Evolutionary conservation across 1,284 basidiomycete genomes (phyloP).

Genomic region (Garcileccinum viscosum): DNA sequence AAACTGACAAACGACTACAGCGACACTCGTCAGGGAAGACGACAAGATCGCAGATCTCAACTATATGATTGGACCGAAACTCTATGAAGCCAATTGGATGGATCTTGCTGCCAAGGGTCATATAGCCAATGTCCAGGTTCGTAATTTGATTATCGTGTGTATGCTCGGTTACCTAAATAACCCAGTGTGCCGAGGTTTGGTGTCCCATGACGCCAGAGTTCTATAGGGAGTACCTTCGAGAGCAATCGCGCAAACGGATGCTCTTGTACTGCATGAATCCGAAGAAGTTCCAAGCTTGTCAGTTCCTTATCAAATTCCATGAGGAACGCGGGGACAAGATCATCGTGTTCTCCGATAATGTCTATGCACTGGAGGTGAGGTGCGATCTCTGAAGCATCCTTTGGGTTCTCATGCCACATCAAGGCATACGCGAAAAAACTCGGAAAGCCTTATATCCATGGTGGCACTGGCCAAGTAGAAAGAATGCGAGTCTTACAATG

Average conservation of each 20-base stretch:
- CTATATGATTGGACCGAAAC: slow-evolving; percentile 98
- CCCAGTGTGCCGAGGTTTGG: slow-evolving; percentile 98
- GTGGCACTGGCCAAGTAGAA: slow-evolving; percentile 94
- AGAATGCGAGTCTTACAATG: slow-evolving; percentile 93
- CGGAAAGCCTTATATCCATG: slow-evolving; percentile 95
- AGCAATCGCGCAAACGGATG: slow-evolving; percentile 93
- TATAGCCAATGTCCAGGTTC: slow-evolving; percentile 97
- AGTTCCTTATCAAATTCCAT: slow-evolving; percentile 98
- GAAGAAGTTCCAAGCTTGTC: slow-evolving; percentile 98
- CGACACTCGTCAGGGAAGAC: slow-evolving; percentile 97
- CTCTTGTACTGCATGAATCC: slow-evolving; percentile 99
- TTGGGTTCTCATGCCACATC: not conserved
- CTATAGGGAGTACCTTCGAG: slow-evolving; percentile 95
- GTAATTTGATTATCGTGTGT: slow-evolving; percentile 27
- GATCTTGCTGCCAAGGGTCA: slow-evolving; percentile 99
- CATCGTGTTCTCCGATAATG: slow-evolving; percentile 99
- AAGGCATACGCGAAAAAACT: slow-evolving; percentile 96
- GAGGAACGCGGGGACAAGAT: slow-evolving; percentile 99
- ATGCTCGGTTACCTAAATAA: slow-evolving; percentile 9
- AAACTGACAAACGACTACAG: slow-evolving; percentile 47
- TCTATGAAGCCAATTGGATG: slow-evolving; percentile 99
- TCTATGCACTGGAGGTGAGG: slow-evolving; percentile 91
- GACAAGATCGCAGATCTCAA: slow-evolving; percentile 99
- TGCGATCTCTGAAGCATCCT: not conserved
- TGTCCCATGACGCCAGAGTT: slow-evolving; percentile 99